Evolutionary conservation across 208 protist species (phyloP).

Genomic region (Acanthamoeba rhysodes): DNA sequence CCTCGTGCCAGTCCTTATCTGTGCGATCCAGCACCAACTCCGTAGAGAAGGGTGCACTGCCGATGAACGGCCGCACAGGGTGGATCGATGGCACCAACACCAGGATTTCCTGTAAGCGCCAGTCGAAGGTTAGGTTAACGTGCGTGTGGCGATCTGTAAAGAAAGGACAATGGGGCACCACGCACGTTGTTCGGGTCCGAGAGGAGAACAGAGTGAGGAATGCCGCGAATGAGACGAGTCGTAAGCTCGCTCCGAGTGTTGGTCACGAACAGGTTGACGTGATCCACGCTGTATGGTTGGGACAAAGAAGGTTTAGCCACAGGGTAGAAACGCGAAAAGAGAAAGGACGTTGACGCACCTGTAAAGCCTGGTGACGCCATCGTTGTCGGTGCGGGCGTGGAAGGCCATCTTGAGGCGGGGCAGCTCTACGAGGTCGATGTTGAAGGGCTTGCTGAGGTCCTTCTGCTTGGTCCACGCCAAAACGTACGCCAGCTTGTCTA

Average conservation of each 20-base stretch:
- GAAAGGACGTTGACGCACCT: constrained; percentile 82
- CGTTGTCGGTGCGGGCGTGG: constrained; percentile 88
- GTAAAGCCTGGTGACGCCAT: constrained; percentile 89
- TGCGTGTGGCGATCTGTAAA: neutral
- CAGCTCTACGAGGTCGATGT: constrained; percentile 93
- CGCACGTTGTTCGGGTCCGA: constrained; percentile 78
- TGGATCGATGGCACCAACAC: constrained; percentile 76
- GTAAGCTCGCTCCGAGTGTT: constrained; percentile 72
- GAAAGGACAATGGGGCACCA: neutral
- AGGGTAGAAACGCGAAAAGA: constrained; percentile 70
- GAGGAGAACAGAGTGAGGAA: constrained; percentile 83
- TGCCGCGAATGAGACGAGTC: constrained; percentile 77
- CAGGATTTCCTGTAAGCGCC: constrained; percentile 71
- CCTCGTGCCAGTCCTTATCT: constrained; percentile 91
- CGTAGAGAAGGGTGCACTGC: constrained; percentile 76
- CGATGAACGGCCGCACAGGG: constrained; percentile 78
- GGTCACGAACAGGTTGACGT: constrained; percentile 78
- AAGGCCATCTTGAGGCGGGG: constrained; percentile 94
- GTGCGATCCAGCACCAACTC: constrained; percentile 91
- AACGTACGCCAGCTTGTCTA: constrained; percentile 94
- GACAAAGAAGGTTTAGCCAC: neutral
- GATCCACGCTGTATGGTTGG: constrained; percentile 54
- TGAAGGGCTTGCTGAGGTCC: constrained; percentile 54
- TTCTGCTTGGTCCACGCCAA: constrained; percentile 91
- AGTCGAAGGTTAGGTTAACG: neutral